These are phyloP conservation scores for Diaporthe sp. DNA, from an alignment of 2,329 filamentous ascomycete genomes.

Conservation along the genomic window DNA sequence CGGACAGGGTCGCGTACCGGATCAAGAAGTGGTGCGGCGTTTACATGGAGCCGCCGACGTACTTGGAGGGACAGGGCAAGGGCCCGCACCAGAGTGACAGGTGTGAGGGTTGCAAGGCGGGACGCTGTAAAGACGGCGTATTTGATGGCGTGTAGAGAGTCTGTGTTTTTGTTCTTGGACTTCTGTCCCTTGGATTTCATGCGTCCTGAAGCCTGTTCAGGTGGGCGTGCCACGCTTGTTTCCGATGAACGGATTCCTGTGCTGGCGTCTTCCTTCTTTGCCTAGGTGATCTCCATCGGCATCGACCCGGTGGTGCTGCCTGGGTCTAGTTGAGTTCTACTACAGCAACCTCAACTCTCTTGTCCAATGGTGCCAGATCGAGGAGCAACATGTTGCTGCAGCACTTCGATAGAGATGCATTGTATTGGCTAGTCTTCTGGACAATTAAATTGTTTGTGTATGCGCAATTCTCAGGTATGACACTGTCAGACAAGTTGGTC, in stretches of 20 bases:
- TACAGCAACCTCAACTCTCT: neutral
- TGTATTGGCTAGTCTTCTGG: neutral
- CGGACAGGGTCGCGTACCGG: conserved; percentile 41
- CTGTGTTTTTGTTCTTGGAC: neutral
- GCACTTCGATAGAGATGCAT: too few relatives aligned
- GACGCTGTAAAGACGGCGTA: neutral
- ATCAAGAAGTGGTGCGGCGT: conserved; percentile 42
- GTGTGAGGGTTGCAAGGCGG: conserved; percentile 28
- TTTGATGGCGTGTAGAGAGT: neutral
- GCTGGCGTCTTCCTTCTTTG: neutral
- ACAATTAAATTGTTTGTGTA: too few relatives aligned
- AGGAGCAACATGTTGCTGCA: too few relatives aligned
- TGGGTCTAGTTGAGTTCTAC: neutral
- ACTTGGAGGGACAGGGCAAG: neutral
- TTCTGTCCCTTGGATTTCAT: neutral
- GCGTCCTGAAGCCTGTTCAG: neutral
- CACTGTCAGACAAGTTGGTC: neutral
- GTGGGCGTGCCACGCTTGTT: neutral
- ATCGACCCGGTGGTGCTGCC: too few relatives aligned
- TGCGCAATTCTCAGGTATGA: neutral
- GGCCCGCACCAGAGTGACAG: neutral
- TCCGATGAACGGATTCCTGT: neutral
- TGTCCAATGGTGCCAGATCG: too few relatives aligned
- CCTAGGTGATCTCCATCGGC: too few relatives aligned
- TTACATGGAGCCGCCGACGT: conserved; percentile 8